Percentiles rank a stretch among this genome's conserved stretches.
Conservation (phyloP, 441 rosid genomes). For the Pelargonium fulgidum region DNA sequence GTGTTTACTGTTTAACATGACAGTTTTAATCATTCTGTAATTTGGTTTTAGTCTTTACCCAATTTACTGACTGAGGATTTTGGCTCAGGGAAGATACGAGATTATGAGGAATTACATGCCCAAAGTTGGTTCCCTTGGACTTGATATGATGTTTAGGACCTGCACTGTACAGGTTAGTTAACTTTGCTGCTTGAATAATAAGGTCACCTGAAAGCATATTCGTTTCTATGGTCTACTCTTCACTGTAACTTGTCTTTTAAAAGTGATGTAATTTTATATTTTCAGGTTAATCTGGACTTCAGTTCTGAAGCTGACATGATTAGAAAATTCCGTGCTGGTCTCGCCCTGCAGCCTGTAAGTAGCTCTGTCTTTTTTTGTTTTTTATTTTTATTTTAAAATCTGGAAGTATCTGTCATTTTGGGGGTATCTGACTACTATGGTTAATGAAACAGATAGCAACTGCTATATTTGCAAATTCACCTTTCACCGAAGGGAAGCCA, state of each 20-base stretch:
- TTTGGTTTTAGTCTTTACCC: not conserved
- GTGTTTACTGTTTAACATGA: not conserved
- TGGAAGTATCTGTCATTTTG: constrained; percentile 15
- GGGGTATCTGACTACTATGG: constrained; percentile 24
- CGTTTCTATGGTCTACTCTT: not conserved
- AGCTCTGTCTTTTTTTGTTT: constrained; percentile 12
- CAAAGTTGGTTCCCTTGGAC: constrained; percentile 90
- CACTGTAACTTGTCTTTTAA: not conserved
- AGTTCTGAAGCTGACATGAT: constrained; percentile 96
- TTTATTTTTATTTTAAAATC: not conserved
- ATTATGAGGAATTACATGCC: constrained; percentile 99
- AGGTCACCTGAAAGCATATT: constrained; percentile 16
- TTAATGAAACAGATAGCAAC: constrained; percentile 79
- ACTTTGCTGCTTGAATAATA: constrained; percentile 14
- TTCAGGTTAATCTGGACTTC: constrained; percentile 93
- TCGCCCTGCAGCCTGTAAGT: constrained; percentile 95
- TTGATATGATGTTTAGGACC: constrained; percentile 98
- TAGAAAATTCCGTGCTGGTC: constrained; percentile 88
- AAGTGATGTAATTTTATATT: constrained; percentile 13
- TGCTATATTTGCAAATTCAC: constrained; percentile 94
- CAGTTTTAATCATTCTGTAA: constrained; percentile 3
- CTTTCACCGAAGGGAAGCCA: constrained; percentile 94
- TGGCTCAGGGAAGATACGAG: constrained; percentile 86
- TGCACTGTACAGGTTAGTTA: constrained; percentile 92
- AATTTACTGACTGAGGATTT: constrained; percentile 25